phyloP scores from a whole-genome alignment of 108 stramenopile species.

The Nitzschia sp. region DNA sequence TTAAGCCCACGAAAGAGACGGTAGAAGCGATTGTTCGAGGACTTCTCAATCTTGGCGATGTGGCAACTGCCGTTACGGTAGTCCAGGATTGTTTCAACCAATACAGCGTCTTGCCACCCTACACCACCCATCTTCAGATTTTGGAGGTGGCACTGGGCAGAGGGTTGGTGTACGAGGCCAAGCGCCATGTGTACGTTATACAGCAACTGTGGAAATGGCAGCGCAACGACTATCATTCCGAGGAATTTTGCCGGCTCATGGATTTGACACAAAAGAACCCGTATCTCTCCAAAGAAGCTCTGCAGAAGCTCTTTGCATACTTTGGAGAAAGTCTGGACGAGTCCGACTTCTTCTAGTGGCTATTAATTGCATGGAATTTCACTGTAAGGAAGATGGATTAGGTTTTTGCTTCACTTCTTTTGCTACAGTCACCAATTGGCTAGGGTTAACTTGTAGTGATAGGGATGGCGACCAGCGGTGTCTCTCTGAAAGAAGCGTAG shows the following conservation, averaged over 20 bases:
- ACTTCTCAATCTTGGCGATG: conserved; percentile 74
- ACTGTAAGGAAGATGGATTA: not conserved
- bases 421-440: not conserved
- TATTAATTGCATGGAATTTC: not conserved
- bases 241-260: conserved; percentile 56
- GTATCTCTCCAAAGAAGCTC: conserved; percentile 65
- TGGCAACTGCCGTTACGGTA: conserved; percentile 58
- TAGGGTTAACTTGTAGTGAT: too few relatives aligned
- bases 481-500: too few relatives aligned
- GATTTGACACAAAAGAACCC: conserved; percentile 66
- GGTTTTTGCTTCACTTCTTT: too few relatives aligned
- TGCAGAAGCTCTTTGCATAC: conserved; percentile 78
- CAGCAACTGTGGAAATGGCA: conserved; percentile 86
- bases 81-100: conserved; percentile 85
- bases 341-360: conserved; percentile 67
- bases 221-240: conserved; percentile 61
- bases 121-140: conserved; percentile 84
- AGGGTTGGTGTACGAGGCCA: conserved; percentile 76
- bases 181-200: conserved; percentile 83
- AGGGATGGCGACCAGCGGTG: too few relatives aligned
- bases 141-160: conserved; percentile 75
- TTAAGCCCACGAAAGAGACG: conserved; percentile 64
- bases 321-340: conserved; percentile 76
- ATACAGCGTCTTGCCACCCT: conserved; percentile 77
- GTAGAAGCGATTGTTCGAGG: conserved; percentile 74